A percentile compares a stretch with the other conserved stretches of the same genome.
These are phyloP conservation scores for Colletotrichum theobromicola DNA, from an alignment of 2,329 filamentous ascomycete species.

Conservation along the genomic window DNA sequence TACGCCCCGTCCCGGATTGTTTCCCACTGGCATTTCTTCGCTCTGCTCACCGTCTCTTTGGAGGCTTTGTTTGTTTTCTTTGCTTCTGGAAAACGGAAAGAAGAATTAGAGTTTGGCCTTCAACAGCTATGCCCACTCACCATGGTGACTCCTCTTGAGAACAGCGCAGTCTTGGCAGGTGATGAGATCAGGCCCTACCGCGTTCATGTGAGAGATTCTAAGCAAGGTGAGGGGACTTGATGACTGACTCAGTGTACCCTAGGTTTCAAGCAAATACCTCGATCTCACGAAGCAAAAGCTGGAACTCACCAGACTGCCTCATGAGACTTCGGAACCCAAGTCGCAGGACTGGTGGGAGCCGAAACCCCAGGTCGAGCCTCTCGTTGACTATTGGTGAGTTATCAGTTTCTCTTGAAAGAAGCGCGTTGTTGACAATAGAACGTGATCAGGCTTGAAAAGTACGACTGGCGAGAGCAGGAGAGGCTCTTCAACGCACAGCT, in stretches of 20 bases:
- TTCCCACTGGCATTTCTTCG: background rate
- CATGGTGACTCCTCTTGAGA: conserved; percentile 1
- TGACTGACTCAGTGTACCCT: background rate
- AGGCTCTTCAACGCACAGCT: conserved; percentile 59
- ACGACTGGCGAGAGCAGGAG: conserved; percentile 69
- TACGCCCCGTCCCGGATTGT: background rate
- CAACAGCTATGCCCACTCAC: background rate
- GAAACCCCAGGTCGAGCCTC: conserved; percentile 65
- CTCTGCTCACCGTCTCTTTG: background rate
- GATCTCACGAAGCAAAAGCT: conserved; percentile 72
- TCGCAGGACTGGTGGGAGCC: conserved; percentile 62
- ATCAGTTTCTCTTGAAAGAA: background rate
- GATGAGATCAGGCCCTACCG: conserved; percentile 60
- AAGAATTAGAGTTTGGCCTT: background rate
- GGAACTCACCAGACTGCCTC: conserved; percentile 68
- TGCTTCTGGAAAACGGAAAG: background rate
- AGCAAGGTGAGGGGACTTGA: conserved; percentile 29
- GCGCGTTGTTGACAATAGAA: background rate
- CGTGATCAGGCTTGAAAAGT: conserved; percentile 63
- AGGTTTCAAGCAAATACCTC: conserved; percentile 70
- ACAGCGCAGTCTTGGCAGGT: conserved; percentile 23
- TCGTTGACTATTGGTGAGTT: conserved; percentile 69
- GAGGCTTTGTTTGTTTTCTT: background rate
- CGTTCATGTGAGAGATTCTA: conserved; percentile 55
- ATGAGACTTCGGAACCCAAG: conserved; percentile 55